These are phyloP conservation scores for Dothidotthia symphoricarpi DNA, from an alignment of 2,329 filamentous ascomycete genomes.

Conservation along the genomic window DNA sequence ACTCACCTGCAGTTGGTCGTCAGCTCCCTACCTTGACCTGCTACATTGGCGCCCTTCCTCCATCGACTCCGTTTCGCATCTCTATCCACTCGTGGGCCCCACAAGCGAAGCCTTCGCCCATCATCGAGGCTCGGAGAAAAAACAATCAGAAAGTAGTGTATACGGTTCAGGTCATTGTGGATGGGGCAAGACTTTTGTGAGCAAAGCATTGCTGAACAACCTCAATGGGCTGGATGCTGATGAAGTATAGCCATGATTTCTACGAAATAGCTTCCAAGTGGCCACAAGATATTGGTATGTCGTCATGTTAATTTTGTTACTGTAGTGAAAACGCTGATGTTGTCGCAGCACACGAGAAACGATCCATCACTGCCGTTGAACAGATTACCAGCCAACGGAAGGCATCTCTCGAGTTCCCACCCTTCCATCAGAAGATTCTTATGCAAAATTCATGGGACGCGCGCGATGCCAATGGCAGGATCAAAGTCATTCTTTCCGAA, in stretches of 20 bases:
- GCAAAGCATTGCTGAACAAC: not conserved
- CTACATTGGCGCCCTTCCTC: conserved; percentile 28
- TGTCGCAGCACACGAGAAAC: conserved; percentile 26
- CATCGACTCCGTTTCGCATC: conserved; percentile 34
- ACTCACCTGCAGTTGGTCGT: conserved; percentile 22
- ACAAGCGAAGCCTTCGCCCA: conserved; percentile 22
- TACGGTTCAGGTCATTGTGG: conserved; percentile 29
- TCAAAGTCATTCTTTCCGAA: conserved; percentile 69
- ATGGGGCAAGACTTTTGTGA: conserved; percentile 33
- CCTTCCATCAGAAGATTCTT: conserved; percentile 67
- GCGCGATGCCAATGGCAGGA: conserved; percentile 67
- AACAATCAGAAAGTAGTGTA: conserved; percentile 28
- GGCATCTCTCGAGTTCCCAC: conserved; percentile 64
- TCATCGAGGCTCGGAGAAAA: conserved; percentile 29
- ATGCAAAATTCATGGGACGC: conserved; percentile 70
- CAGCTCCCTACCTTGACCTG: conserved; percentile 34
- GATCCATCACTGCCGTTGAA: conserved; percentile 24
- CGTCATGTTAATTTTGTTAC: too few relatives aligned
- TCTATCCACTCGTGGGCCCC: conserved; percentile 38
- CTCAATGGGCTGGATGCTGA: conserved; percentile 24
- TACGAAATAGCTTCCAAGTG: conserved; percentile 28
- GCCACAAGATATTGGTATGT: conserved; percentile 36
- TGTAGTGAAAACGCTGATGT: not conserved
- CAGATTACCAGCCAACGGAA: conserved; percentile 55
- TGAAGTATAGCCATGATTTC: conserved; percentile 23